These are phyloP conservation scores for Paraphoma sp. DNA, from an alignment of 2,329 filamentous ascomycete species.

Conservation along the genomic window DNA sequence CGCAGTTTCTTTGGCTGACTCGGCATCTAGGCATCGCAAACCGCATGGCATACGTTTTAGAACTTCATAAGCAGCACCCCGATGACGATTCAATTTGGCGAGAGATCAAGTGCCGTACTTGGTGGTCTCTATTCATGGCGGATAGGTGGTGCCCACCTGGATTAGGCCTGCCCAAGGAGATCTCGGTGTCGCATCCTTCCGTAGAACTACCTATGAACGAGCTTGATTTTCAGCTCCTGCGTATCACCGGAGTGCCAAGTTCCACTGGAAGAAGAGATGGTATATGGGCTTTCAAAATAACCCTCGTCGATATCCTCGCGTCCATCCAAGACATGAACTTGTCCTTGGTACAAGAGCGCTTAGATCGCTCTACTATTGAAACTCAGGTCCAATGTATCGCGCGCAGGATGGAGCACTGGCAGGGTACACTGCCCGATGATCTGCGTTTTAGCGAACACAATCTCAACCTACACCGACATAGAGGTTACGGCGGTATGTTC, in stretches of 20 bases:
- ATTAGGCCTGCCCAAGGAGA: conserved; percentile 43
- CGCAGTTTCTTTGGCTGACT: neutral
- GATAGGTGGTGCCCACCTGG: conserved; percentile 51
- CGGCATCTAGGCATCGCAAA: conserved; percentile 9
- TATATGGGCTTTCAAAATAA: neutral
- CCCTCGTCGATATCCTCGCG: too few relatives aligned
- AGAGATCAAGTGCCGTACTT: conserved; percentile 48
- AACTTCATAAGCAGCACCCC: neutral
- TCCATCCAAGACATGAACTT: too few relatives aligned
- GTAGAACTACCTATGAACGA: conserved; percentile 42
- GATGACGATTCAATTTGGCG: conserved; percentile 34
- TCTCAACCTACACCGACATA: conserved; percentile 43
- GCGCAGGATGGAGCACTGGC: too few relatives aligned
- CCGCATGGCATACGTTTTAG: conserved; percentile 11
- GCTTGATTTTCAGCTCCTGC: conserved; percentile 47
- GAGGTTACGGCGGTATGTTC: conserved; percentile 53
- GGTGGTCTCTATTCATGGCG: conserved; percentile 53
- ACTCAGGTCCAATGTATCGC: too few relatives aligned
- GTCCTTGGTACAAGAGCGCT: too few relatives aligned
- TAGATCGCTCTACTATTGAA: too few relatives aligned
- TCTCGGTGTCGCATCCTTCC: conserved; percentile 11
- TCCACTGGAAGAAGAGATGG: neutral
- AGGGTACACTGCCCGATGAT: too few relatives aligned
- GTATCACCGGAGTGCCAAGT: conserved; percentile 9
- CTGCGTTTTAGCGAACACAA: conserved; percentile 33